Base-by-base conservation (phyloP, 331 rosid genomes). In the Phaseolus coccineus region DNA sequence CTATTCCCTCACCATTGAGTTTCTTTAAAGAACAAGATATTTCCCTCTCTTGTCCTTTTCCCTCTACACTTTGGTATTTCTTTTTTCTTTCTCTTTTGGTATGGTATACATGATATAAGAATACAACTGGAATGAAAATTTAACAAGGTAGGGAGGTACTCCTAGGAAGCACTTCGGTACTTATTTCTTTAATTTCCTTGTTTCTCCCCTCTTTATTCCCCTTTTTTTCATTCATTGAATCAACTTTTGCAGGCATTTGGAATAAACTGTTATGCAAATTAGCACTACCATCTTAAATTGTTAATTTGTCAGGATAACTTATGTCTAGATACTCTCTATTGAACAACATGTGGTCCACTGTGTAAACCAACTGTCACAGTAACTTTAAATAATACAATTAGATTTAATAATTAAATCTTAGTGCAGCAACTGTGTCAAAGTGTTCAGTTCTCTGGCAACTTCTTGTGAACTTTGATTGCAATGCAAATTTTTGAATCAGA, bases 1-100 rank as follows among this genome's bases (percentile, higher is more conserved):
- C 85, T 77, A 85, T 74, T 84, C 84, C 85, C 77, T 48, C 55
- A 80, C 85, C 37, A 65, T 22, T 75, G 71, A 76, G 50, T 69
- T 69, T 57, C 73, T 80, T 79, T 65, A 73, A 69, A 68, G 73
- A 77, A 69, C 66, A 57, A 73, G 48, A 77, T 81, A 59, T 80
- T 74, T 28, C 71, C 68, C 84, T 66, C 84, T 65, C 39, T 42
- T 84, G 82, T 84, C 84, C 69, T 80, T 77, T 83, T 86, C 77
- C 67, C 35, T 65, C 78, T 74, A 39, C 65, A 75, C 80, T 80
- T 69, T 65, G 47, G 71, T 69, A 68, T 78, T 82, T 71, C 47
- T 69, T 82, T 80, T 76, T 65, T 19, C 63, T 74, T 64, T 70
- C 44, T 48, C 74, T 67, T 79, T 78, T 31, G 58, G 69, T 53